A percentile compares a stretch with the other conserved stretches of the same genome.
phyloP scores from a whole-genome alignment of 2,329 filamentous ascomycete species.

The Alternaria brassicicola region DNA sequence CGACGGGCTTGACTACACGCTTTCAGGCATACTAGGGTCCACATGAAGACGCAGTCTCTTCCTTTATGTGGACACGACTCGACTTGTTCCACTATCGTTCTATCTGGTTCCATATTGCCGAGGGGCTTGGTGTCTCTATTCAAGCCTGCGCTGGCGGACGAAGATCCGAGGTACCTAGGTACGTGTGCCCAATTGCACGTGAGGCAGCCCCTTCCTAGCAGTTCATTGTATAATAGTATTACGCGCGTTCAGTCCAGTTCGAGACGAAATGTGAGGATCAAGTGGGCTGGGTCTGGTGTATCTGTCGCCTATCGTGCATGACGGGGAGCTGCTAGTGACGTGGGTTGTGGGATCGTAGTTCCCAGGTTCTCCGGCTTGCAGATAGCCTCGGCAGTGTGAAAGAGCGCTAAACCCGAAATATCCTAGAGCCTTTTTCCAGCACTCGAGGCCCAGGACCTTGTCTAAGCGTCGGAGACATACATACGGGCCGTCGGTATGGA shows the following conservation, averaged over 20 bases:
- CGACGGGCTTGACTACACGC: slow-evolving; percentile 2
- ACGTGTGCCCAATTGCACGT: not conserved
- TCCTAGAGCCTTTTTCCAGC: not conserved
- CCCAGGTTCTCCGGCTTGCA: slow-evolving; percentile 8
- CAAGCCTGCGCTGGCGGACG: slow-evolving; percentile 4
- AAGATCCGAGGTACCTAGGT: slow-evolving; percentile 9
- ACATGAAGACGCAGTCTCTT: slow-evolving; percentile 8
- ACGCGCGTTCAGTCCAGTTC: not conserved
- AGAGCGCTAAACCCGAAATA: not conserved
- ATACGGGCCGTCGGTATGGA: not conserved
- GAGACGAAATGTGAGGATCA: not conserved
- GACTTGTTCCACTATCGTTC: slow-evolving; percentile 7
- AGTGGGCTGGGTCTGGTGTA: slow-evolving; percentile 5
- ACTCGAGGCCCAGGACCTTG: not conserved
- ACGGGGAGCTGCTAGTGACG: slow-evolving; percentile 11
- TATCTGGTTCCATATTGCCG: slow-evolving; percentile 19
- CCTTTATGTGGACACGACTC: slow-evolving; percentile 9
- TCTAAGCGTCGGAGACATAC: not conserved
- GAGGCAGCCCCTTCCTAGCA: not conserved
- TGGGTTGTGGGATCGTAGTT: slow-evolving; percentile 2
- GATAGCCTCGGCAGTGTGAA: not conserved
- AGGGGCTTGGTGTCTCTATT: slow-evolving; percentile 6
- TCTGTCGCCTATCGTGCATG: slow-evolving; percentile 8
- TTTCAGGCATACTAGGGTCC: slow-evolving; percentile 11
- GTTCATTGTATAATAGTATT: slow-evolving; percentile 6